phyloP scores from a whole-genome alignment of 371 early-diverging fungal species.

The Mucor piriformis region DNA sequence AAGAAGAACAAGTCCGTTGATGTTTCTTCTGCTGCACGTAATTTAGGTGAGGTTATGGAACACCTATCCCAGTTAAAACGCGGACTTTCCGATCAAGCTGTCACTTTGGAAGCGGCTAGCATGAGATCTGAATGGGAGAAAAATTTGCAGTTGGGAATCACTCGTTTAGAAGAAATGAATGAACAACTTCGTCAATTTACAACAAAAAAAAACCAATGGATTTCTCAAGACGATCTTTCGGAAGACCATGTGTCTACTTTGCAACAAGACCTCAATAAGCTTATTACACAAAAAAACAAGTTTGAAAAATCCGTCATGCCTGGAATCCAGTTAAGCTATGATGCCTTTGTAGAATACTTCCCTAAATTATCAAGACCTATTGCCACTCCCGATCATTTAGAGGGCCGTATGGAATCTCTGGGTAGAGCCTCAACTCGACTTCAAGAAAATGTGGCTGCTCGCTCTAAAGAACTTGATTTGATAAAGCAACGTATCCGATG shows the following conservation, averaged over 20 bases:
- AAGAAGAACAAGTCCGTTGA: constrained; percentile 34
- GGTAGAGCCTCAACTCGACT: constrained; percentile 24
- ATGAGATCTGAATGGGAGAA: constrained; percentile 39
- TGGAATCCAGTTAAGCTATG: constrained; percentile 36
- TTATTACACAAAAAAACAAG: constrained; percentile 27
- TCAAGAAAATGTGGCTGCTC: constrained; percentile 33
- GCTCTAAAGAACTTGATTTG: constrained; percentile 33
- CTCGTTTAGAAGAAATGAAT: constrained; percentile 37
- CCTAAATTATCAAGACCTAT: constrained; percentile 39
- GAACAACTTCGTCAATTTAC: constrained; percentile 38
- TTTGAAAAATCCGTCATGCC: constrained; percentile 29
- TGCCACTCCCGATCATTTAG: constrained; percentile 48
- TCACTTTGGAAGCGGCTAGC: constrained; percentile 38
- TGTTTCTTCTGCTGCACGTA: constrained; percentile 30
- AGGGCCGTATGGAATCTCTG: constrained; percentile 43
- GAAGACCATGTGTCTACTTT: constrained; percentile 25
- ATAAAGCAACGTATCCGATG: constrained; percentile 29
- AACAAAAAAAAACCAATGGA: constrained; percentile 29
- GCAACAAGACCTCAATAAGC: constrained; percentile 23
- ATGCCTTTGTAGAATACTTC: constrained; percentile 40
- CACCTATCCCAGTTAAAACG: constrained; percentile 36
- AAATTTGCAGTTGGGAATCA: constrained; percentile 26
- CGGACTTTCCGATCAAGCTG: constrained; percentile 35
- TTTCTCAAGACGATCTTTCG: constrained; percentile 32
- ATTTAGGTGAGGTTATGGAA: constrained; percentile 40